phyloP scores from a whole-genome alignment of 306 rosid genomes.

The Prunus armeniaca region DNA sequence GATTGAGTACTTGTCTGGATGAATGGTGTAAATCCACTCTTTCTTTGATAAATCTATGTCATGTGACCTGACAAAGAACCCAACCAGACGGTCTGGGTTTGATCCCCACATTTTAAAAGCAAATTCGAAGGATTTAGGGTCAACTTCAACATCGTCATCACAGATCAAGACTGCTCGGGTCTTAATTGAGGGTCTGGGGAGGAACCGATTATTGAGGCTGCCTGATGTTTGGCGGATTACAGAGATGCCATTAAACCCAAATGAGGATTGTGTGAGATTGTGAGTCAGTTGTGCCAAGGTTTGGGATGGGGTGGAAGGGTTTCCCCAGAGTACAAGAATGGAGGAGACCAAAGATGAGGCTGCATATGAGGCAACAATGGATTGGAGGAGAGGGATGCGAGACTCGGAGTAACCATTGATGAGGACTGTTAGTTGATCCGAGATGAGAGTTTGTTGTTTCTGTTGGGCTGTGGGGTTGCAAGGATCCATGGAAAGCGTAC shows the following conservation, averaged over 20 bases:
- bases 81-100: conserved; percentile 51
- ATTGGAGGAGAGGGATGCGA: conserved; percentile 75
- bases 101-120: conserved; percentile 58
- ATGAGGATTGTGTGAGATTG: conserved; percentile 41
- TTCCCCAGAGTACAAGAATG: conserved; percentile 84
- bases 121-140: conserved; percentile 52
- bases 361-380: conserved; percentile 59
- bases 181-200: conserved; percentile 46
- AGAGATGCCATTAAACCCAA: conserved; percentile 39
- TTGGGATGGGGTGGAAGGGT: conserved; percentile 57
- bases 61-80: conserved; percentile 79
- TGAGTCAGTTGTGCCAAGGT: conserved; percentile 36
- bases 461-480: conserved; percentile 31
- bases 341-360: conserved; percentile 60
- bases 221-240: conserved; percentile 45
- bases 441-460: conserved; percentile 38
- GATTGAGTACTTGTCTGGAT: conserved; percentile 74
- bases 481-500: conserved; percentile 17
- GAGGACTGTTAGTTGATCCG: conserved; percentile 64
- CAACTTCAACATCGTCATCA: conserved; percentile 83
- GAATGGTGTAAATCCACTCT: conserved; percentile 83
- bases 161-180: conserved; percentile 71
- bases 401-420: conserved; percentile 80
- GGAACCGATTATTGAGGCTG: conserved; percentile 77
- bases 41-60: conserved; percentile 55